A percentile compares a stretch with the other conserved stretches of the same genome.
phyloP scores from a whole-genome alignment of 495 filamentous ascomycete species.

The Massariosphaeria phaeospora region DNA sequence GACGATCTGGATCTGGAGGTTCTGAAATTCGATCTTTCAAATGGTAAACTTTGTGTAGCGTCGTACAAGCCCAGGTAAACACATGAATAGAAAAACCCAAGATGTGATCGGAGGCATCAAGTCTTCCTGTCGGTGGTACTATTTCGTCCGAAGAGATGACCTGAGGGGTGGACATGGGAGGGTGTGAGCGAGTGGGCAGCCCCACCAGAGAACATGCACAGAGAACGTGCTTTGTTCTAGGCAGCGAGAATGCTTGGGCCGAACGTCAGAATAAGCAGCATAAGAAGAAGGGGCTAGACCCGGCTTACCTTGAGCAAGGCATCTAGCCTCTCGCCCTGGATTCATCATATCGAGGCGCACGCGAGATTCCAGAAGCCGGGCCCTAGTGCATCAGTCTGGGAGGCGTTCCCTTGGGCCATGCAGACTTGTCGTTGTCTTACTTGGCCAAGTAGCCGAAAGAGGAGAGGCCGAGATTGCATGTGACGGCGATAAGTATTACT shows the following conservation, averaged over 20 bases:
- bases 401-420: too few species aligned
- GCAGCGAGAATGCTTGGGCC: background rate
- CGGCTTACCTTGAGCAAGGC: background rate
- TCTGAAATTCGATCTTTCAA: background rate
- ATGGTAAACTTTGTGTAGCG: too few species aligned
- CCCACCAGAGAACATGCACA: background rate
- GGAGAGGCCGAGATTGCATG: too few species aligned
- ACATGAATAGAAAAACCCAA: too few species aligned
- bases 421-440: too few species aligned
- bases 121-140: background rate
- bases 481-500: too few species aligned
- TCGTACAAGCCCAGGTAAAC: too few species aligned
- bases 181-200: background rate
- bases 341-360: background rate
- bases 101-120: background rate
- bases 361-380: background rate
- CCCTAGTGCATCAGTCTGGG: background rate
- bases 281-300: background rate
- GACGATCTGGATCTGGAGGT: background rate
- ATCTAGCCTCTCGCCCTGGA: background rate
- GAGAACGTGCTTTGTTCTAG: background rate
- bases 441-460: too few species aligned
- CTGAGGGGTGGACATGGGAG: background rate
- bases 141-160: background rate
- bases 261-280: background rate